Evolutionary conservation across 345 rosid species (phyloP).

Genomic region (Moringa oleifera): DNA sequence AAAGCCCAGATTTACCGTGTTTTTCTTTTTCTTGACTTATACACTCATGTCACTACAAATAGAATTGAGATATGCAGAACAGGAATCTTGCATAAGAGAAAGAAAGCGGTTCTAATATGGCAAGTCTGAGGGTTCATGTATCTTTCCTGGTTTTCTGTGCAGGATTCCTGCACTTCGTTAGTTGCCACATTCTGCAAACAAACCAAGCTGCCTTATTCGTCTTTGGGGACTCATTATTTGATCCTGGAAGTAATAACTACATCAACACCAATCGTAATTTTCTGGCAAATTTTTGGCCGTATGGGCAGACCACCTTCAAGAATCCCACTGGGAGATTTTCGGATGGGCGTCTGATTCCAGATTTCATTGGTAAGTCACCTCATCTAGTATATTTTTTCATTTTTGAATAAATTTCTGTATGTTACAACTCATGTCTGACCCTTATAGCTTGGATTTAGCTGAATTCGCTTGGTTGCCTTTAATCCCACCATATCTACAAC

Average conservation of each 20-base stretch:
- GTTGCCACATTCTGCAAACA: slow-evolving; percentile 7
- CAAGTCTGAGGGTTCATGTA: not conserved
- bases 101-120: not conserved
- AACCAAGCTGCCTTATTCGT: slow-evolving; percentile 32
- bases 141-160: slow-evolving; percentile 8
- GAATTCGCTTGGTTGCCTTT: no score
- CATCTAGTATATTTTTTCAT: no score
- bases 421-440: no score
- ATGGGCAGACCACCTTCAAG: slow-evolving; percentile 35
- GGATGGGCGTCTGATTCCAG: slow-evolving; percentile 38
- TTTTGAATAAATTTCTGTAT: no score
- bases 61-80: no score
- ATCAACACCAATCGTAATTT: slow-evolving; percentile 23
- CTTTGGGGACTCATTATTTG: slow-evolving; percentile 46
- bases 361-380: slow-evolving; percentile 31
- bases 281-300: slow-evolving; percentile 34
- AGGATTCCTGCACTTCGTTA: slow-evolving; percentile 5
- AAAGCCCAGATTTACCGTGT: no score
- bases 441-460: no score
- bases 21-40: no score
- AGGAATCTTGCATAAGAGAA: no score
- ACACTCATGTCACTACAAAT: no score
- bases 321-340: slow-evolving; percentile 38
- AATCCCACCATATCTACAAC: no score
- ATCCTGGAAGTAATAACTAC: slow-evolving; percentile 40